A percentile compares a stretch with the other conserved stretches of the same genome.
phyloP scores from a whole-genome alignment of 768 basidiomycete genomes.

The Filobasidium wieringae region DNA sequence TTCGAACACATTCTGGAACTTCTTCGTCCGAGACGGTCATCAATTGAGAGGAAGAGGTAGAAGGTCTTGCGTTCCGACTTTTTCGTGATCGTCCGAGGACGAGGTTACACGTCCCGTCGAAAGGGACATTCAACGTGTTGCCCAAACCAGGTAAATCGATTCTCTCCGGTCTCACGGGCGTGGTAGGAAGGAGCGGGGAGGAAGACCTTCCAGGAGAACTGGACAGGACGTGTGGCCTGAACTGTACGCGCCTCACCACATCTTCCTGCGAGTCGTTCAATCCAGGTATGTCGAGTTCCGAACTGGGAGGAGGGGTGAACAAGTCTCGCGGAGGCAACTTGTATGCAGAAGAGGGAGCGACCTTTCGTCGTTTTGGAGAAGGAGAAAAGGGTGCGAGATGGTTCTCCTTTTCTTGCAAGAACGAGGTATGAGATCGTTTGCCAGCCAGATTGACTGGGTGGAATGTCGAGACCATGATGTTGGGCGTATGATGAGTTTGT shows the following conservation, averaged over 20 bases:
- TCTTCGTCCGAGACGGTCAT: background rate
- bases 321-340: too few species aligned
- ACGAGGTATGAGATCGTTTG: too few species aligned
- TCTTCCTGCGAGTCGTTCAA: background rate
- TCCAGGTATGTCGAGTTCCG: background rate
- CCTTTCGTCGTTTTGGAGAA: too few species aligned
- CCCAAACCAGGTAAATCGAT: background rate
- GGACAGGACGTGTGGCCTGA: too few species aligned
- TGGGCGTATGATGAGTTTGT: too few species aligned
- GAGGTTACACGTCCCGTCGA: slow-evolving; percentile 10
- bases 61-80: background rate
- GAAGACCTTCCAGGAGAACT: background rate
- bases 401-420: too few species aligned
- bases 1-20: too few species aligned
- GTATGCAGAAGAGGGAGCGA: too few species aligned
- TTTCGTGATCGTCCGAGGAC: slow-evolving; percentile 10
- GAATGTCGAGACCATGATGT: too few species aligned
- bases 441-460: too few species aligned
- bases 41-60: background rate
- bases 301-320: background rate
- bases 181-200: background rate
- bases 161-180: background rate
- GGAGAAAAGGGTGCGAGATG: too few species aligned
- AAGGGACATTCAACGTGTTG: background rate
- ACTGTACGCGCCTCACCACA: too few species aligned